Evolutionary conservation across 495 filamentous ascomycete genomes (phyloP).

Genomic region (Polyplosphaeria fusca): DNA sequence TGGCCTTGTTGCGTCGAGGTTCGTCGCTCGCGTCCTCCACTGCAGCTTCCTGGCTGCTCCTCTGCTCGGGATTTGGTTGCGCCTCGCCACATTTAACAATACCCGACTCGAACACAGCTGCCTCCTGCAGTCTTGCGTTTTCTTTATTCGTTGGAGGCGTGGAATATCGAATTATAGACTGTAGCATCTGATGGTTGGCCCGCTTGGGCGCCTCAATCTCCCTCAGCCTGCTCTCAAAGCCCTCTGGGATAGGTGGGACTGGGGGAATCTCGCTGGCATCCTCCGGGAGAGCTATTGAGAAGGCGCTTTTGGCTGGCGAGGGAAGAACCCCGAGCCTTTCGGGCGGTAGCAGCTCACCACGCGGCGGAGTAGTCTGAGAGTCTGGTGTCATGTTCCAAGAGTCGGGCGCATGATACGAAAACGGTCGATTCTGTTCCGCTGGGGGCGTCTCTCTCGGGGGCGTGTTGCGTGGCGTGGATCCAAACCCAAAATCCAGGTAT

Average conservation of each 20-base stretch:
- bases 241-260: conserved; percentile 25
- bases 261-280: conserved; percentile 27
- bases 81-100: background rate
- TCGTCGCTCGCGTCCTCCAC: background rate
- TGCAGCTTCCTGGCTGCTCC: background rate
- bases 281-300: conserved; percentile 18
- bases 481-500: conserved; percentile 13
- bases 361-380: conserved; percentile 21
- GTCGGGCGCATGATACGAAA: conserved; percentile 31
- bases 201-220: background rate
- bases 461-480: conserved; percentile 16
- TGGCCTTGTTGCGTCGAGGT: background rate
- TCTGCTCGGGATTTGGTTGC: background rate
- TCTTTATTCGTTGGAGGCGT: no score
- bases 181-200: background rate
- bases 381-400: conserved; percentile 22
- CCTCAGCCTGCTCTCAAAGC: conserved; percentile 12
- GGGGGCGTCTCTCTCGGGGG: conserved; percentile 28
- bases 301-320: conserved; percentile 30
- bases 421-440: conserved; percentile 16
- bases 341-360: conserved; percentile 30
- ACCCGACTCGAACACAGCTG: no score
- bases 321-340: conserved; percentile 30
- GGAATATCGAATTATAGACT: no score
- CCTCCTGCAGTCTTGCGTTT: no score